Evolutionary conservation across 441 rosid genomes (phyloP).

Genomic region (Melastoma candidum): DNA sequence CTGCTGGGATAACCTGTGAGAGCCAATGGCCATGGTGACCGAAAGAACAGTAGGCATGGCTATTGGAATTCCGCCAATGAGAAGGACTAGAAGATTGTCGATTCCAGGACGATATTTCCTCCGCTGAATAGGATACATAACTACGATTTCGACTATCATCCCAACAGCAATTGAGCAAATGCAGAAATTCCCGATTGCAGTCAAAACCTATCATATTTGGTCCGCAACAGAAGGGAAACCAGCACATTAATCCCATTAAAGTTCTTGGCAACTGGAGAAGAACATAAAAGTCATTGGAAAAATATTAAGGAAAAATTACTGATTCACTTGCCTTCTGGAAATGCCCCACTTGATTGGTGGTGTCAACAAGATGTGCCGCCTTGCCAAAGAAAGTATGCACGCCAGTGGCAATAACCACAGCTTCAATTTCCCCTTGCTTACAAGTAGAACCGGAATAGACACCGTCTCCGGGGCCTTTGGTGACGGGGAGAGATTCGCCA

Average conservation of each 20-base stretch:
- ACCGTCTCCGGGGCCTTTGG: slow-evolving; percentile 93
- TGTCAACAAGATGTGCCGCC: slow-evolving; percentile 94
- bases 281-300: not conserved
- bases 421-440: slow-evolving; percentile 96
- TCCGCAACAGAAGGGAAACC: slow-evolving; percentile 6
- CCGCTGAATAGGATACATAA: slow-evolving; percentile 91
- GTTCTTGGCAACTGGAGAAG: not conserved
- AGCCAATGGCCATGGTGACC: slow-evolving; percentile 67
- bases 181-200: slow-evolving; percentile 93
- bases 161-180: slow-evolving; percentile 91
- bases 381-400: slow-evolving; percentile 95
- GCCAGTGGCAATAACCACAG: slow-evolving; percentile 88
- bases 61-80: slow-evolving; percentile 95
- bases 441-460: slow-evolving; percentile 93
- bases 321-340: slow-evolving; percentile 65
- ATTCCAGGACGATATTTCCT: slow-evolving; percentile 88
- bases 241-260: not conserved
- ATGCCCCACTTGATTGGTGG: slow-evolving; percentile 95
- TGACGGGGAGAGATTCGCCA: slow-evolving; percentile 94
- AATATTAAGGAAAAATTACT: slow-evolving; percentile 1
- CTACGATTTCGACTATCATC: slow-evolving; percentile 80
- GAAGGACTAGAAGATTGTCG: slow-evolving; percentile 89
- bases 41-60: slow-evolving; percentile 98
- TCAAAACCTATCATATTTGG: slow-evolving; percentile 52
- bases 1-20: no score